Conservation (phyloP, 2,329 filamentous ascomycete genomes). For the Sporothrix luriei region DNA sequence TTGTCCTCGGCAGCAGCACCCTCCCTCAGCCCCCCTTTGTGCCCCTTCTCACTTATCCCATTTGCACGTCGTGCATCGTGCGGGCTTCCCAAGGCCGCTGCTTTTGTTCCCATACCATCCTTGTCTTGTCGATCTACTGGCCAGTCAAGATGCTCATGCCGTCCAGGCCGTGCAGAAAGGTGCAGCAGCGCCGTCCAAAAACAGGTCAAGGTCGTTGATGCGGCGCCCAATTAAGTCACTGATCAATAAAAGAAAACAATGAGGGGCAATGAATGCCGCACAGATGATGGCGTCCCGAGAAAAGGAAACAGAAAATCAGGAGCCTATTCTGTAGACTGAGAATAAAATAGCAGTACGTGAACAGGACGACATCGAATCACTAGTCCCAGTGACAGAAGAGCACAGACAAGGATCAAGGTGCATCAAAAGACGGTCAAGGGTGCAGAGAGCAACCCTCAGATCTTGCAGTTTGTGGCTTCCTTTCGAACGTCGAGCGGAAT, state of each 20-base stretch:
- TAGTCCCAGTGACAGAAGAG: constrained; percentile 2
- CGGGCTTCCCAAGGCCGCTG: neutral
- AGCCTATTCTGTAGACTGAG: neutral
- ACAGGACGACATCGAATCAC: neutral
- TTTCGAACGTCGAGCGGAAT: neutral
- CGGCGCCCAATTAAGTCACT: neutral
- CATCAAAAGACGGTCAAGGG: neutral
- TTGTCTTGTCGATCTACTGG: neutral
- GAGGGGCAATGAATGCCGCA: too few species aligned
- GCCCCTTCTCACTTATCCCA: neutral
- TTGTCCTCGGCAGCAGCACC: neutral
- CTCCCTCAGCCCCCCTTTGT: constrained; percentile 1
- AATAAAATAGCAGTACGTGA: neutral
- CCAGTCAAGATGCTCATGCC: constrained; percentile 14
- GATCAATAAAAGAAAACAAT: neutral
- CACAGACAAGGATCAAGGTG: constrained; percentile 7
- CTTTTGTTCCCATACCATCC: neutral
- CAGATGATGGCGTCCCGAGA: too few species aligned
- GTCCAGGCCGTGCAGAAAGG: neutral
- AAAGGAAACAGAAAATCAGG: neutral
- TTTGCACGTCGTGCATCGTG: constrained; percentile 3
- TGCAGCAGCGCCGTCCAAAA: neutral
- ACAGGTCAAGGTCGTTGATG: neutral
- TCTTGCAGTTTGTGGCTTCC: neutral
- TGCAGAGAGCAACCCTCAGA: neutral